Percentiles rank a stretch among this genome's conserved stretches.
These are phyloP conservation scores for Cucurbita pepo DNA, from an alignment of 306 rosid genomes.

Conservation along the genomic window DNA sequence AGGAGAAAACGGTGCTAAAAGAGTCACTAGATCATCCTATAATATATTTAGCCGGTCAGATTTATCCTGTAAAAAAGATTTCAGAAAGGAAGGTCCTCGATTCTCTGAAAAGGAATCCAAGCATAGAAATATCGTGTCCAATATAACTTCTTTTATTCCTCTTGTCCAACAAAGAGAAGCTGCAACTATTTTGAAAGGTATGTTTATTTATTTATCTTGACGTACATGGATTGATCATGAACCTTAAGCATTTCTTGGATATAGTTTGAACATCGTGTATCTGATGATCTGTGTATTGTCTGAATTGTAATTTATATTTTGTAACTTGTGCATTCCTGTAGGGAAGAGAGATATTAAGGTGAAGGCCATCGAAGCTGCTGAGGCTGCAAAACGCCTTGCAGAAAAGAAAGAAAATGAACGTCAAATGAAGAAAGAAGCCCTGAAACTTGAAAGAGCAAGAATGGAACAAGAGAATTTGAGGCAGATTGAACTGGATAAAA, in stretches of 20 bases:
- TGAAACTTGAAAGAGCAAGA: conserved; percentile 51
- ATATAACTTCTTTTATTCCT: conserved; percentile 74
- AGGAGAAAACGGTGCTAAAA: conserved; percentile 35
- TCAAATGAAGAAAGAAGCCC: conserved; percentile 69
- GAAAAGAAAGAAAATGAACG: conserved; percentile 88
- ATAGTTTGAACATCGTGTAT: neutral
- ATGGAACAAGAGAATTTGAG: conserved; percentile 41
- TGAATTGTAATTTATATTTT: conserved; percentile 3
- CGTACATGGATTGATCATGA: neutral
- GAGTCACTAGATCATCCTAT: conserved; percentile 29
- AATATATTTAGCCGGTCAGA: conserved; percentile 35
- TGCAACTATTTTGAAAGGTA: conserved; percentile 48
- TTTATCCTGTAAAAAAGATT: conserved; percentile 38
- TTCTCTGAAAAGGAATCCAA: conserved; percentile 27
- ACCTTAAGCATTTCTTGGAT: neutral
- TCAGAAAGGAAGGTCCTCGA: conserved; percentile 27
- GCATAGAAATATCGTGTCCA: conserved; percentile 54
- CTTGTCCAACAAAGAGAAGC: conserved; percentile 89
- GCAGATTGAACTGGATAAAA: conserved; percentile 56
- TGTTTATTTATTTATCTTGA: conserved; percentile 5
- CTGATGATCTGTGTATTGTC: neutral
- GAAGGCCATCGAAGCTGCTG: conserved; percentile 80
- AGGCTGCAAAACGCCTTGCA: conserved; percentile 59
- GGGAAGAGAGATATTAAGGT: conserved; percentile 87
- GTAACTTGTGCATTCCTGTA: conserved; percentile 17